Percentiles rank a stretch among this genome's conserved stretches.
Evolutionary conservation across 805 yeast species (phyloP).

Genomic region (Grigorovia yakushimaensis): DNA sequence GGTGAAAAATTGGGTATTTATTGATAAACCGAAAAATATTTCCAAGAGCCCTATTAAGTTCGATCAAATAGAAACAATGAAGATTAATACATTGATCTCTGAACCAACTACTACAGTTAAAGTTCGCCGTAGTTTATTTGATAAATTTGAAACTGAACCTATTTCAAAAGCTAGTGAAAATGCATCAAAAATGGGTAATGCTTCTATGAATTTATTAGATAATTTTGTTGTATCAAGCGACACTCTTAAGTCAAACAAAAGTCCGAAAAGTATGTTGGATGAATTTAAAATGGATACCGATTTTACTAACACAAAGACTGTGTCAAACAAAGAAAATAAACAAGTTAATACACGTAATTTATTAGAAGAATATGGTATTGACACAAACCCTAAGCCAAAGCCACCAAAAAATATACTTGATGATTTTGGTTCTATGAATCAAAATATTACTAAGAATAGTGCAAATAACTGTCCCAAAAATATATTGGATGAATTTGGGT

Average conservation of each 20-base stretch:
- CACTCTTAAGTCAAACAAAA: neutral
- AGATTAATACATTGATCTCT: conserved; percentile 6
- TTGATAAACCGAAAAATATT: conserved; percentile 7
- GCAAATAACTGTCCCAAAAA: conserved; percentile 1
- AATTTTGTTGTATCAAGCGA: neutral
- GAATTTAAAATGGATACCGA: conserved; percentile 6
- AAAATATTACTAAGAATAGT: neutral
- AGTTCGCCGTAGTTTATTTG: conserved; percentile 23
- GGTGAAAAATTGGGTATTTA: conserved; percentile 59
- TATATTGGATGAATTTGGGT: conserved; percentile 4
- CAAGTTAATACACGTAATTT: neutral
- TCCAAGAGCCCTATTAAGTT: conserved; percentile 5
- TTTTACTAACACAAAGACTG: neutral
- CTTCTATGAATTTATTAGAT: conserved; percentile 1
- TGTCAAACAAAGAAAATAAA: neutral
- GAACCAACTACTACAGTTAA: conserved; percentile 18
- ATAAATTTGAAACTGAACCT: conserved; percentile 14
- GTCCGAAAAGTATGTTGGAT: conserved; percentile 12
- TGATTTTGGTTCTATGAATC: conserved; percentile 1
- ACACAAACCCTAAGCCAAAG: neutral
- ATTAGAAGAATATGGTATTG: neutral
- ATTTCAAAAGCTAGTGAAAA: neutral
- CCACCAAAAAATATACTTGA: conserved; percentile 5
- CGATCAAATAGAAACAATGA: conserved; percentile 16
- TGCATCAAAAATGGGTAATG: neutral